Base-by-base conservation (phyloP, 2,329 filamentous ascomycete species). In the Talaromyces marneffei region DNA sequence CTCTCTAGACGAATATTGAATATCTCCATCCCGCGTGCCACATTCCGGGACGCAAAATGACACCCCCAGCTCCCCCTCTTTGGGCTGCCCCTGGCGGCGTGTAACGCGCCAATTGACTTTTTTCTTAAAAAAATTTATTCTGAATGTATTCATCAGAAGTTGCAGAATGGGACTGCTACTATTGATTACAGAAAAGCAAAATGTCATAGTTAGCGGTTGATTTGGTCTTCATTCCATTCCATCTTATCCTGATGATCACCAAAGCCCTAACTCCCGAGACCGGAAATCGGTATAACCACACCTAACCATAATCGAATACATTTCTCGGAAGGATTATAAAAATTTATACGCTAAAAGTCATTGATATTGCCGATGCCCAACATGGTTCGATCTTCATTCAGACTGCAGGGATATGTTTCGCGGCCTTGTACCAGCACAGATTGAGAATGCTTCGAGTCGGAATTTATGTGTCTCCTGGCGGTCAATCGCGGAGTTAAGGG, bases 41-140 rank as follows among this genome's bases (percentile, higher is more conserved):
- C 52, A 55, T 55, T 55, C 52, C 52, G 40, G 52, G 52, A 18
- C 31, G 33, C 20, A 25, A 27, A 27, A 53, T n/a, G 31, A 7
- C 18, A 20, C 23, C 46, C 52, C 33, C 12, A 14, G 2, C 2
- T 8, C 2, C 9, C 53, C 37, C 12, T 27, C 57, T 55, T 55
- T 37, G 3, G 33, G 5, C 40, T 48, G 16, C 56, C 56, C 57
- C 57, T 59, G 42, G 57, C 23, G 33, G 57, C 44, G 57, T 59
- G 42, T 59, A 35, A 57, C 29, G 18, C 12, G 40, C 18, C 27
- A 35, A n/a, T n/a, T n/a, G n/a, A n/a, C n/a, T n/a, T n/a, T n/a
- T n/a, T n/a, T n/a, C n/a, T n/a, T n/a, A n/a, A n/a, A n/a, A n/a
- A n/a, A 18, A 18, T 37, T 35, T 33, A n/a, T 35, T 33, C 8